Percentiles rank a stretch among this genome's conserved stretches.
phyloP scores from a whole-genome alignment of 164 flowering plant genomes.

The Buxus sempervirens region DNA sequence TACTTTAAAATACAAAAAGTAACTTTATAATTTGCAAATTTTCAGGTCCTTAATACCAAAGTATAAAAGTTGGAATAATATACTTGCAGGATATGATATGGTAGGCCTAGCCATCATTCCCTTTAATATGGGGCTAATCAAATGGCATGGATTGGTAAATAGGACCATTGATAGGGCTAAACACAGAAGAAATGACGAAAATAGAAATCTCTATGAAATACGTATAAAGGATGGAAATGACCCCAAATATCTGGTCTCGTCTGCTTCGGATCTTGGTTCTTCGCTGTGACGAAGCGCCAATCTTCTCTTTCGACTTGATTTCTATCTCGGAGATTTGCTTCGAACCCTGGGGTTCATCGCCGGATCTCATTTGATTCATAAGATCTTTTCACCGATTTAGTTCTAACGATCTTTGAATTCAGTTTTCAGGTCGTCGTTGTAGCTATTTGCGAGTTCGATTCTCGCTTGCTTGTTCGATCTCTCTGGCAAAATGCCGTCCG shows the following conservation, averaged over 20 bases:
- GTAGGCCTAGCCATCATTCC: too few relatives aligned
- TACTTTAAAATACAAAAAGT: too few relatives aligned
- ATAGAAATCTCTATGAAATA: too few relatives aligned
- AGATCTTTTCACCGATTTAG: neutral
- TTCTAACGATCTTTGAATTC: conserved; percentile 6
- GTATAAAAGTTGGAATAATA: too few relatives aligned
- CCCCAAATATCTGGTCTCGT: neutral
- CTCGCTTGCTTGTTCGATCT: neutral
- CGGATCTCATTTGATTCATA: conserved; percentile 3
- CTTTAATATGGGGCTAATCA: too few relatives aligned
- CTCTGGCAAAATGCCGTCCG: conserved; percentile 54
- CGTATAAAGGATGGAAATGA: too few relatives aligned
- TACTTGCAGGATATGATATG: too few relatives aligned
- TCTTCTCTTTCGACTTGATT: neutral
- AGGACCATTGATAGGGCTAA: too few relatives aligned
- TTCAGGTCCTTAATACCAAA: too few relatives aligned
- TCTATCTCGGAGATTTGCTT: neutral
- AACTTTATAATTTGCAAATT: too few relatives aligned
- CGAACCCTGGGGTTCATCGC: neutral
- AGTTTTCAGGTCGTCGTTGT: neutral
- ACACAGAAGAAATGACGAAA: too few relatives aligned
- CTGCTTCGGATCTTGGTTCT: conserved; percentile 9
- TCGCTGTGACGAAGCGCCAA: conserved; percentile 17
- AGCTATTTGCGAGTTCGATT: neutral
- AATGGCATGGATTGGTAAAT: too few relatives aligned